Conservation (phyloP, 768 basidiomycete genomes). For the Leccinellum luteum region DNA sequence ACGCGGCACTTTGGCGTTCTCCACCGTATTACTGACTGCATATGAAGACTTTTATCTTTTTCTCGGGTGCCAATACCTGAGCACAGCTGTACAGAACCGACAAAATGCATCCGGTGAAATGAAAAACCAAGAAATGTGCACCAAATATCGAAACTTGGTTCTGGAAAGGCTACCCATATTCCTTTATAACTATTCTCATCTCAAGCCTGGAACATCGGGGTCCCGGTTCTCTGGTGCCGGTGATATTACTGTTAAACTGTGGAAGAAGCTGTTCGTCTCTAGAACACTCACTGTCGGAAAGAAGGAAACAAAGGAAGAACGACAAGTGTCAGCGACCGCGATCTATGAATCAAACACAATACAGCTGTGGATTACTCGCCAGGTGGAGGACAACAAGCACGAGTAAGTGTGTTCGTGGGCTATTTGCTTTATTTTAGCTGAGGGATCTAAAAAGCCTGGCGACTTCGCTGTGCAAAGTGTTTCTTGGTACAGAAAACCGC, state of each 20-base stretch:
- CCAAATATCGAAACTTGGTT: constrained; percentile 53
- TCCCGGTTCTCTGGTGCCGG: constrained; percentile 56
- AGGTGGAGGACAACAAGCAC: constrained; percentile 77
- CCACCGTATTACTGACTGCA: background rate
- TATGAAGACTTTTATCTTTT: constrained; percentile 61
- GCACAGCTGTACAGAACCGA: constrained; percentile 67
- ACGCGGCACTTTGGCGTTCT: background rate
- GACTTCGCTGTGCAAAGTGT: constrained; percentile 22
- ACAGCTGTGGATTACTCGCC: constrained; percentile 68
- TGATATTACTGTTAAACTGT: constrained; percentile 58
- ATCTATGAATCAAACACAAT: constrained; percentile 49
- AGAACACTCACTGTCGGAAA: constrained; percentile 56
- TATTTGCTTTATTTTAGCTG: too few relatives aligned
- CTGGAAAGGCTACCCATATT: constrained; percentile 83
- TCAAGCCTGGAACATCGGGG: constrained; percentile 51
- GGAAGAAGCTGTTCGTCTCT: constrained; percentile 56
- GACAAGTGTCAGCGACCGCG: constrained; percentile 70
- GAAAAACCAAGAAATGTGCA: constrained; percentile 39
- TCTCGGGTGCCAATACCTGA: constrained; percentile 72
- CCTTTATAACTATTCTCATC: constrained; percentile 76
- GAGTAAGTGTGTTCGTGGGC: constrained; percentile 49
- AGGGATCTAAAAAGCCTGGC: constrained; percentile 56
- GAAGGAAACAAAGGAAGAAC: constrained; percentile 40
- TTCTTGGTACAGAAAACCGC: constrained; percentile 74
- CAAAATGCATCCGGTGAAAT: constrained; percentile 56